Evolutionary conservation across 768 basidiomycete species (phyloP).

Genomic region (Mycena rebaudengoi): DNA sequence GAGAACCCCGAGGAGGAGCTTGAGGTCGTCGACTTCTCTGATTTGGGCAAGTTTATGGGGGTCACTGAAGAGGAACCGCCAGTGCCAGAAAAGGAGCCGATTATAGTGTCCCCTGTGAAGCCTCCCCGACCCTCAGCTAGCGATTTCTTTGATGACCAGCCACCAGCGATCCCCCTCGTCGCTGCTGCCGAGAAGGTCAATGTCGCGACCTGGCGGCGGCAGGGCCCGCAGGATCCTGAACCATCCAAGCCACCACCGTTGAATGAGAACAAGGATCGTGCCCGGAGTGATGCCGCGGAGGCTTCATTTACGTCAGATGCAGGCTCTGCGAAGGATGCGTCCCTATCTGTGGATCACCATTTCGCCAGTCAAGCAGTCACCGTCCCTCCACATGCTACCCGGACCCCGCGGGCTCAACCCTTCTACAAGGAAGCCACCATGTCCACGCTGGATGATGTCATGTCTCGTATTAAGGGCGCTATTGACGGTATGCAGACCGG

Average conservation of each 20-base stretch:
- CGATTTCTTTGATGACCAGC: slow-evolving; percentile 74
- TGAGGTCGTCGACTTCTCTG: slow-evolving; percentile 84
- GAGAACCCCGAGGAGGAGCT: slow-evolving; percentile 65
- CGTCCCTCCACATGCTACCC: slow-evolving; percentile 35
- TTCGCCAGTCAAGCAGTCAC: slow-evolving; percentile 19
- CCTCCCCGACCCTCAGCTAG: slow-evolving; percentile 64
- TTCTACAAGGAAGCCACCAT: slow-evolving; percentile 64
- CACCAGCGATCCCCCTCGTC: slow-evolving; percentile 17
- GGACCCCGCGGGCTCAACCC: slow-evolving; percentile 49
- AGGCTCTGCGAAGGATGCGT: slow-evolving; percentile 22
- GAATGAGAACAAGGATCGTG: slow-evolving; percentile 15
- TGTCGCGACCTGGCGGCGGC: slow-evolving; percentile 55
- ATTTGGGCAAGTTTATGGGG: slow-evolving; percentile 75
- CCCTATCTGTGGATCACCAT: slow-evolving; percentile 9
- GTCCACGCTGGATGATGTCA: slow-evolving; percentile 82
- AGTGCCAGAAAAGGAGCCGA: slow-evolving; percentile 28
- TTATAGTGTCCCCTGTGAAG: slow-evolving; percentile 33
- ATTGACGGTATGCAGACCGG: slow-evolving; percentile 70
- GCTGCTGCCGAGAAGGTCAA: slow-evolving; percentile 42
- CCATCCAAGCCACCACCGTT: slow-evolving; percentile 3
- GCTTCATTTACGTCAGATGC: slow-evolving; percentile 16
- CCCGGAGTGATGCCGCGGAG: slow-evolving; percentile 9
- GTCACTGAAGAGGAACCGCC: slow-evolving; percentile 37
- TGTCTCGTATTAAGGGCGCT: slow-evolving; percentile 88
- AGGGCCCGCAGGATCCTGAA: slow-evolving; percentile 24